Percentiles rank a stretch among this genome's conserved stretches.
phyloP scores from a whole-genome alignment of 139 green algal genomes.

The Chlorella sp. region DNA sequence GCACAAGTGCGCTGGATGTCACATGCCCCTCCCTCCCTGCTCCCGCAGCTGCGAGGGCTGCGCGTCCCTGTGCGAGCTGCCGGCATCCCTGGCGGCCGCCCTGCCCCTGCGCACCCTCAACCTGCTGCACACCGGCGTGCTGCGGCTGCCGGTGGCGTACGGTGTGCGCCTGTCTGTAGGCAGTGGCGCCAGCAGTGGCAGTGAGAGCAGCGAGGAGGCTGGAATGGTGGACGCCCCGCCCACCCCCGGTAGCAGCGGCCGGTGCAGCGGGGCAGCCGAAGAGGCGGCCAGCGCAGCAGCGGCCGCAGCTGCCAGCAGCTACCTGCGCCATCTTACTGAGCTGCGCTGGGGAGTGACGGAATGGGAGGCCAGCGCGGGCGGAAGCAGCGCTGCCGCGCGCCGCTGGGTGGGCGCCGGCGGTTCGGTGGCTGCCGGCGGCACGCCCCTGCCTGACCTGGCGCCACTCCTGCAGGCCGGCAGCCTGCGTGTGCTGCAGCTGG shows the following conservation, averaged over 20 bases:
- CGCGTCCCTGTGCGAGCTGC: slow-evolving; percentile 9
- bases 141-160: neutral
- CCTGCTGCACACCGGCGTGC: slow-evolving; percentile 19
- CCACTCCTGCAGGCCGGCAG: neutral
- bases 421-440: too few species aligned
- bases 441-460: neutral
- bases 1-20: neutral
- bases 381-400: neutral
- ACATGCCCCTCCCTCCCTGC: neutral
- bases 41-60: slow-evolving; percentile 22
- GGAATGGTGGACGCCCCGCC: neutral
- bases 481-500: slow-evolving; percentile 17
- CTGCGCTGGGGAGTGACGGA: slow-evolving; percentile 20
- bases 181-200: neutral
- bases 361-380: neutral
- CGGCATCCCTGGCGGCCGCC: neutral
- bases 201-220: neutral
- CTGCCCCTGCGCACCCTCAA: slow-evolving; percentile 21
- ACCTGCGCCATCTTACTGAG: neutral
- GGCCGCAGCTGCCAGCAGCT: neutral
- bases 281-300: too few species aligned
- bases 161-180: neutral
- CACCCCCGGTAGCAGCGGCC: neutral
- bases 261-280: neutral
- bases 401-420: neutral